Base-by-base conservation (phyloP, 495 filamentous ascomycete genomes). In the Penicillium riverlandense region DNA sequence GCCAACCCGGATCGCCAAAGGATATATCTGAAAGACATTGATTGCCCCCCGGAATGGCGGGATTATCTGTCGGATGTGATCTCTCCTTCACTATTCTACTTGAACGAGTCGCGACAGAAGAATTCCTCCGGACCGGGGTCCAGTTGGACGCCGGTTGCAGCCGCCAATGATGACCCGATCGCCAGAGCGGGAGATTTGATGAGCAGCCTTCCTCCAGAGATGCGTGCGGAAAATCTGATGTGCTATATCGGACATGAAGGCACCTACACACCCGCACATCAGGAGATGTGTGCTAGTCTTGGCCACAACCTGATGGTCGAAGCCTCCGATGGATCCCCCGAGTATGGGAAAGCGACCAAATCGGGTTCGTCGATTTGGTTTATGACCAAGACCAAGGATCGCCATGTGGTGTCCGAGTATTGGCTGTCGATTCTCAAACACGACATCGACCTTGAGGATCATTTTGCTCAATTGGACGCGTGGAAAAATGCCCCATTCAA, bases 301-400 rank as follows among this genome's bases (percentile, higher is more conserved):
- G 91, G 92, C 0, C 92, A 98, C 40, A 98, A 98, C 56, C 84
- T 98, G 41, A 98, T 98, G 92, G 88, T 98, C 2, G 85, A 95
- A 47, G 81, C 88, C 1, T 95, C 90, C 7, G 68, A 64, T 34
- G 65, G 67, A 1, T 57, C 70, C 4, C 59, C 63, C 14, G 78
- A 81, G 35, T 69, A 83, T 35, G 77, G 77, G 7, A 78, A 88
- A 45, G 65, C 62, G 14, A 87, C 90, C 48, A 84, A 77, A 45
- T 79, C 83, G 0, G 91, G 92, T 1, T 91, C 85, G 15, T 96
- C 92, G 1, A 80, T 98, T 33, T 98, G 92, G 92, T 92, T 97
- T 52, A 96, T 98, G 92, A 96, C 91, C 0, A 86, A 92, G 54
- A 86, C 82, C 11, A 86, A 87, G 52, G 91, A 98, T 53, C 85